Evolutionary conservation across 2,329 filamentous ascomycete species (phyloP).

Genomic region (Pyrenophora graminea): DNA sequence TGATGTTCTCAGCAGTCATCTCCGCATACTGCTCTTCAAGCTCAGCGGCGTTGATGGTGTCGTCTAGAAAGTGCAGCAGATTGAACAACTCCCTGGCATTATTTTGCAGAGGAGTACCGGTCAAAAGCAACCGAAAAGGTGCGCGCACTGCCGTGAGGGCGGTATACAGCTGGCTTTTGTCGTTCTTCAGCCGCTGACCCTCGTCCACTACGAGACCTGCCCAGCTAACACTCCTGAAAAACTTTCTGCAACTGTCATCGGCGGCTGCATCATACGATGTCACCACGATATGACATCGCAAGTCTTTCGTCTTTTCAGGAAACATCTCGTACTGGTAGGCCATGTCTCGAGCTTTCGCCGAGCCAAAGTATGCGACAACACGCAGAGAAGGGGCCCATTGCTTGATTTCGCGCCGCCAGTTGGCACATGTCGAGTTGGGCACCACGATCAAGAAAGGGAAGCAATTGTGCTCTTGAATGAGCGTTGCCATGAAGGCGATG

Average conservation of each 20-base stretch:
- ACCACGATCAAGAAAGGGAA: slow-evolving; percentile 94
- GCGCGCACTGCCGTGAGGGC: slow-evolving; percentile 74
- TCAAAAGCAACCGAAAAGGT: slow-evolving; percentile 83
- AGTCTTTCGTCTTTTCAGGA: slow-evolving; percentile 64
- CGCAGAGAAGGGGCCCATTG: slow-evolving; percentile 85
- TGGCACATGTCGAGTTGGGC: slow-evolving; percentile 93
- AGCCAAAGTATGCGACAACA: slow-evolving; percentile 92
- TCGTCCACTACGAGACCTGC: slow-evolving; percentile 90
- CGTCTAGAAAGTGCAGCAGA: slow-evolving; percentile 90
- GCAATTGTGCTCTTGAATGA: slow-evolving; percentile 67
- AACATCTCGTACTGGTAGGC: slow-evolving; percentile 86
- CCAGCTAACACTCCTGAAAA: slow-evolving; percentile 78
- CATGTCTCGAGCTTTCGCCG: slow-evolving; percentile 72
- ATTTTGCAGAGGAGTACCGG: slow-evolving; percentile 90
- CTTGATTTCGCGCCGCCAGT: slow-evolving; percentile 96
- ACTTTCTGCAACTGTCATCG: slow-evolving; percentile 67
- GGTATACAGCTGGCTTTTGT: slow-evolving; percentile 79
- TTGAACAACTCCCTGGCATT: slow-evolving; percentile 96
- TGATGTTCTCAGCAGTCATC: slow-evolving; percentile 82
- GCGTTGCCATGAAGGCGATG: slow-evolving; percentile 75
- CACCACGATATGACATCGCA: slow-evolving; percentile 88
- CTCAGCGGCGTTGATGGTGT: slow-evolving; percentile 67
- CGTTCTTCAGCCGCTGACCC: slow-evolving; percentile 93
- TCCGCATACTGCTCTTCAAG: slow-evolving; percentile 76
- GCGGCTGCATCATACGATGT: slow-evolving; percentile 91